A percentile compares a stretch with the other conserved stretches of the same genome.
phyloP scores from a whole-genome alignment of 1,284 basidiomycete genomes.

The Ganoderma lingzhi region DNA sequence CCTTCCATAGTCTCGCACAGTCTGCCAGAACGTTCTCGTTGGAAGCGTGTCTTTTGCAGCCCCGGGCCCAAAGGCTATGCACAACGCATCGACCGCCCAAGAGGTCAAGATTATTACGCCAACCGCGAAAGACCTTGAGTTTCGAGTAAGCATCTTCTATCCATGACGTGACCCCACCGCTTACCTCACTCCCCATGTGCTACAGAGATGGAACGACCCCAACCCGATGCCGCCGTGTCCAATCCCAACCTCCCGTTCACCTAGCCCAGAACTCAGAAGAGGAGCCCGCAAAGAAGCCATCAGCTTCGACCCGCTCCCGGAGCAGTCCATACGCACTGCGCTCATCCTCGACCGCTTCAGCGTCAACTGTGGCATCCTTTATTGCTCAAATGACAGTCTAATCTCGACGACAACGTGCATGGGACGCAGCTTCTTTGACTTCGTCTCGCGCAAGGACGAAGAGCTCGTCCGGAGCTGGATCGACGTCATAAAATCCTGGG shows the following conservation, averaged over 20 bases:
- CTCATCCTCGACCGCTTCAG: constrained; percentile 81
- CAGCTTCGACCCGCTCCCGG: constrained; percentile 64
- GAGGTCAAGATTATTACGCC: constrained; percentile 78
- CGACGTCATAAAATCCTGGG: constrained; percentile 78
- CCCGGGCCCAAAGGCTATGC: constrained; percentile 73
- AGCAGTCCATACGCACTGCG: constrained; percentile 72
- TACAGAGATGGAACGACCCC: constrained; percentile 76
- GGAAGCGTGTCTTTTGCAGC: constrained; percentile 78
- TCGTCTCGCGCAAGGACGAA: constrained; percentile 69
- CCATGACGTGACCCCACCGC: background rate
- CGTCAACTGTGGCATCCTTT: constrained; percentile 64
- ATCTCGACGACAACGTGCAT: constrained; percentile 63
- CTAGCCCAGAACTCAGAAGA: constrained; percentile 21
- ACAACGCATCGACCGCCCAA: constrained; percentile 80
- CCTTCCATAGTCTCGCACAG: constrained; percentile 55
- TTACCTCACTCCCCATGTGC: background rate
- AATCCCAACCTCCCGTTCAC: constrained; percentile 30
- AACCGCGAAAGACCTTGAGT: constrained; percentile 69
- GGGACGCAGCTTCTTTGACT: constrained; percentile 77
- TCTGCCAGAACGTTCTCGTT: constrained; percentile 77
- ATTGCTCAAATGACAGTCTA: constrained; percentile 76
- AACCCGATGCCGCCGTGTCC: constrained; percentile 59
- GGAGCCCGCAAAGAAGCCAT: constrained; percentile 41
- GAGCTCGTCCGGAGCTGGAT: constrained; percentile 72
- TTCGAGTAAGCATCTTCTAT: constrained; percentile 56